A percentile compares a stretch with the other conserved stretches of the same genome.
Conservation (phyloP, 1,284 basidiomycete species). For the Caloboletus inedulis region DNA sequence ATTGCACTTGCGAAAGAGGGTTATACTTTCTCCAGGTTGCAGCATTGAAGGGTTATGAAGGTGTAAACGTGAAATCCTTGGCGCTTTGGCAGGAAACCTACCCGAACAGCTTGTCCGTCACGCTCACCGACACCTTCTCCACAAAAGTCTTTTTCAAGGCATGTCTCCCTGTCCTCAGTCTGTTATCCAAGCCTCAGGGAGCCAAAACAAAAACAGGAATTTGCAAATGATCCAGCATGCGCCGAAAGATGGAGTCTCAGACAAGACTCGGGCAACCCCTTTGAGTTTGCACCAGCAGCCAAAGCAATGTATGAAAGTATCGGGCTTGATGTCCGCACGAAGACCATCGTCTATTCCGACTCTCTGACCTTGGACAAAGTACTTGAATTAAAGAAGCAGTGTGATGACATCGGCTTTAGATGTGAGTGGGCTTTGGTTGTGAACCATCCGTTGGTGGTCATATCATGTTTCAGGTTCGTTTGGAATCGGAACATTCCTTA, state of each 20-base stretch:
- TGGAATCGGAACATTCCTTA: slow-evolving; percentile 89
- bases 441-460: background rate
- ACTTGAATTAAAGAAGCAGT: slow-evolving; percentile 66
- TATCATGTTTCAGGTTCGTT: slow-evolving; percentile 54
- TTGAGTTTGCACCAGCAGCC: slow-evolving; percentile 69
- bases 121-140: slow-evolving; percentile 92
- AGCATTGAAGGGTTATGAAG: slow-evolving; percentile 77
- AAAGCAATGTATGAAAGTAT: slow-evolving; percentile 67
- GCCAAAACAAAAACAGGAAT: slow-evolving; percentile 45
- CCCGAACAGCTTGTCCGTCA: slow-evolving; percentile 56
- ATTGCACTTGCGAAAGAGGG: background rate
- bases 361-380: slow-evolving; percentile 71
- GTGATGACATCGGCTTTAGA: slow-evolving; percentile 70
- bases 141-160: slow-evolving; percentile 80
- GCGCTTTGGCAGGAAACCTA: slow-evolving; percentile 85
- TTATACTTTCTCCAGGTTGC: slow-evolving; percentile 52
- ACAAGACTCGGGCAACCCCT: slow-evolving; percentile 92
- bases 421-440: slow-evolving; percentile 41
- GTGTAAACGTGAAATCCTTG: slow-evolving; percentile 71
- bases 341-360: slow-evolving; percentile 83
- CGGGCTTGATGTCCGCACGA: slow-evolving; percentile 62
- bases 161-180: slow-evolving; percentile 9
- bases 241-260: slow-evolving; percentile 80
- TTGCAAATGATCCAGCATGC: slow-evolving; percentile 55
- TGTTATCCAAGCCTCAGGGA: background rate